These are phyloP conservation scores for Albizia julibrissin DNA, from an alignment of 306 rosid species.

Conservation along the genomic window DNA sequence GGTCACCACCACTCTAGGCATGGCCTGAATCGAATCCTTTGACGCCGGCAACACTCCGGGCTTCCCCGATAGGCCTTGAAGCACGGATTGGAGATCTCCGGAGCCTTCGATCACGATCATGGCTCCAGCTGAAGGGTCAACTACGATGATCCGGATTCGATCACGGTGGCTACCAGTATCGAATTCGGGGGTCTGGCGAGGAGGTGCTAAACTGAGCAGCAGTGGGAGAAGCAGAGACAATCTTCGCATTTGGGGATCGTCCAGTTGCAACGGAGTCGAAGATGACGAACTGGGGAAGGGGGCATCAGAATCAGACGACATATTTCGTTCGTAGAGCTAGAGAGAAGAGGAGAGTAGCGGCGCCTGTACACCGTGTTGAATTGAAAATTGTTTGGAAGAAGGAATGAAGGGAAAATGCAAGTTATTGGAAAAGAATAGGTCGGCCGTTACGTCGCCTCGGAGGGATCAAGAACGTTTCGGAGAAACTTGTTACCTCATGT, in stretches of 20 bases:
- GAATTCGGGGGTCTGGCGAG: background rate
- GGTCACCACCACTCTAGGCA: conserved; percentile 33
- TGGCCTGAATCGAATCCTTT: conserved; percentile 31
- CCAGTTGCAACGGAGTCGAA: background rate
- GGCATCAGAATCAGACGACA: conserved; percentile 18
- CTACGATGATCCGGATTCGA: background rate
- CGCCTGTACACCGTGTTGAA: background rate
- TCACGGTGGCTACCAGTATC: background rate
- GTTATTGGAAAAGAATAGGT: background rate
- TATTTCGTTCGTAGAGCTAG: background rate
- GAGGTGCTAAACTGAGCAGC: background rate
- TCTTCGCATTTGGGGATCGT: conserved; percentile 13
- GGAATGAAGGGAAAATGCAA: background rate
- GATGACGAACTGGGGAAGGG: background rate
- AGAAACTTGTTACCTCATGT: background rate
- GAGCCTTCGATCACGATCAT: conserved; percentile 30
- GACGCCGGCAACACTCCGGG: conserved; percentile 32
- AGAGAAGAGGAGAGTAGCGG: background rate
- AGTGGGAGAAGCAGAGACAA: background rate
- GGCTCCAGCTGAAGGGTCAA: conserved; percentile 23
- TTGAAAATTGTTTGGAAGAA: background rate
- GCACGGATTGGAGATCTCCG: conserved; percentile 28
- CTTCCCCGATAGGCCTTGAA: conserved; percentile 24
- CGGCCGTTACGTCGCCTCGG: background rate
- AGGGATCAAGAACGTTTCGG: conserved; percentile 12